Percentiles rank a stretch among this genome's conserved stretches.
Conservation (phyloP, 2,329 filamentous ascomycete species). For the Fusarium sp. region DNA sequence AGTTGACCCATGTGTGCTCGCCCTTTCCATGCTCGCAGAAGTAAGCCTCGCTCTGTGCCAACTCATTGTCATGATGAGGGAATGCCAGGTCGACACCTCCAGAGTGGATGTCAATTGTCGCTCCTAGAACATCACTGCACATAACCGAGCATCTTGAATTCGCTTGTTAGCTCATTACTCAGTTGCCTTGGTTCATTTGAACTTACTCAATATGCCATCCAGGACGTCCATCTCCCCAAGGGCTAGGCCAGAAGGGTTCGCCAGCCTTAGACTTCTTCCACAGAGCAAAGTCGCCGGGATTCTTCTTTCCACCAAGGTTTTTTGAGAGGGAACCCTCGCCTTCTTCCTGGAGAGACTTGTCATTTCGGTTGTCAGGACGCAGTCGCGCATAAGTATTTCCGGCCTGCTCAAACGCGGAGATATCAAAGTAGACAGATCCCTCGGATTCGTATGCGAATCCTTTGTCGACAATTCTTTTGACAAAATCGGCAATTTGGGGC, state of each 20-base stretch:
- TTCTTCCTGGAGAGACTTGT: constrained; percentile 85
- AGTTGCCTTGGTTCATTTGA: not conserved
- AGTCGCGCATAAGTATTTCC: constrained; percentile 88
- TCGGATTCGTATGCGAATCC: constrained; percentile 85
- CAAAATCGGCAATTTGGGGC: constrained; percentile 85
- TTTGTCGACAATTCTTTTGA: constrained; percentile 83
- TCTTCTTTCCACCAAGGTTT: constrained; percentile 73
- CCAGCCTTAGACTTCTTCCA: constrained; percentile 95
- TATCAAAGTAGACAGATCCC: constrained; percentile 95
- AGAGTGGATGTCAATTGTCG: constrained; percentile 90
- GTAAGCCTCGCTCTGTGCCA: constrained; percentile 91
- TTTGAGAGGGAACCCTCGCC: constrained; percentile 85
- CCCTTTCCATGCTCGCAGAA: constrained; percentile 66
- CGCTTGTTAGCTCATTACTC: not conserved
- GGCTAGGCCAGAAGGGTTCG: constrained; percentile 89
- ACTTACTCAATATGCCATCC: constrained; percentile 89
- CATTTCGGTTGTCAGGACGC: constrained; percentile 84
- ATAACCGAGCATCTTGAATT: constrained; percentile 78
- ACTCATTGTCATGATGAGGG: constrained; percentile 92
- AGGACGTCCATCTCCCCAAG: constrained; percentile 87
- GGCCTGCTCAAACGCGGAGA: constrained; percentile 81
- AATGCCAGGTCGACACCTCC: constrained; percentile 92
- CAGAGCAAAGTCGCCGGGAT: constrained; percentile 85
- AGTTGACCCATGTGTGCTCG: constrained; percentile 87
- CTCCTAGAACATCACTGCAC: constrained; percentile 88